Base-by-base conservation (phyloP, 345 rosid genomes). In the Lagerstroemia speciosa region DNA sequence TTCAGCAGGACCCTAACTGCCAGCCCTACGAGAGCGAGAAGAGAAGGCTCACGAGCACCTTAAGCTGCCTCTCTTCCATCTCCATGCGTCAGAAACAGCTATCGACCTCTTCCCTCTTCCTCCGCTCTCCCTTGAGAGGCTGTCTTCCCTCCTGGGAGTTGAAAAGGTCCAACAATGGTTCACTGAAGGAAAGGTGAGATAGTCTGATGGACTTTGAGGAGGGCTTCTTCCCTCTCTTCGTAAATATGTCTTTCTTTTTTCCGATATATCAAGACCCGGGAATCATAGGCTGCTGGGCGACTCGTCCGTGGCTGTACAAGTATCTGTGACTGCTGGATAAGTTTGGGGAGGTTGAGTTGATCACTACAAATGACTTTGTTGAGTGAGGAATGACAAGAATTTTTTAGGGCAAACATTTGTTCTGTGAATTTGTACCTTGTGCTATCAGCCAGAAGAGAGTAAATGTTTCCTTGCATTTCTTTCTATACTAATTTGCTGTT, bases 141-240 rank as follows among this genome's bases (percentile, higher is more conserved):
- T 87, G 89, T 75, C 73, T 93, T 26, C 91, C 89, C 10, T 85
- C 87, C 30, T 93, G 96, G 97, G 94, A 91, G 74, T 80, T 89
- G 46, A 84, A 83, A 53, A 86, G 84, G 79, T 89, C 92, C 10
- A 78, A 78, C 76, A 83, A 75, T 67, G 80, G 85, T 33, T 84
- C 92, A 66, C 53, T 78, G 77, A 90, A 90, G 79, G 97, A 87
- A 81, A 83, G 89, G 74, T 90, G 83, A 83, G 73, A 74, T 71
- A 38, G 8, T 22, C 40, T 22, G 8, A 2, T 58, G 17, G 20
- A 58, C 19, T 27, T 58, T 27, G 63, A 58, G 63, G 32, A 26
- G 63, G 34, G 14, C 20, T 6, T 19, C 27, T 58, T 58, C 63
- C 63, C 32, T 58, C 63, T 4, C 33, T 2, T 5, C 34, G 33